Conservation (phyloP, 805 yeast species). For the Hanseniaspora clermontiae region DNA sequence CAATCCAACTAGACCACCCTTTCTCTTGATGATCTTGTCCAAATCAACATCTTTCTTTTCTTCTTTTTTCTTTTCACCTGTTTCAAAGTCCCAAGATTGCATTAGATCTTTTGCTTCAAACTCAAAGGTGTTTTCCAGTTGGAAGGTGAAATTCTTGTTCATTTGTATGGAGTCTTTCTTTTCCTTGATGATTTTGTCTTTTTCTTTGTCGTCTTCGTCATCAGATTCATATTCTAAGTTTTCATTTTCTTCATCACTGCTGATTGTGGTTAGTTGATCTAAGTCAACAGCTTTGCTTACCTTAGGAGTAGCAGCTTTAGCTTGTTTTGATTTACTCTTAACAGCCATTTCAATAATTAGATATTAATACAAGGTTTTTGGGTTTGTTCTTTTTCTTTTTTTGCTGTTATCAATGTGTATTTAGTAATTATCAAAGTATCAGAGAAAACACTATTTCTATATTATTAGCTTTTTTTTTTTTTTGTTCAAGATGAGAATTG, state of each 20-base stretch:
- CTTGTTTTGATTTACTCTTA: not conserved
- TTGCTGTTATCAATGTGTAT: too few relatives aligned
- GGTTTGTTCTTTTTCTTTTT: not conserved
- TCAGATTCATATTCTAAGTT: conserved; percentile 41
- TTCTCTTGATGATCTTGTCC: conserved; percentile 74
- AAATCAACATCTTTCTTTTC: conserved; percentile 57
- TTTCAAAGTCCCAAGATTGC: conserved; percentile 77
- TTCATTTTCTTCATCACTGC: conserved; percentile 59
- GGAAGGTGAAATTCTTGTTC: conserved; percentile 63
- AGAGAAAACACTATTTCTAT: too few relatives aligned
- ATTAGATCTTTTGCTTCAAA: conserved; percentile 31
- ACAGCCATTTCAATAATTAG: not conserved
- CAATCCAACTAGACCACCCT: conserved; percentile 58
- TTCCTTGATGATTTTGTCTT: conserved; percentile 20
- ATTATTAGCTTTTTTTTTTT: not conserved
- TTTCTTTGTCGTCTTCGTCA: conserved; percentile 22
- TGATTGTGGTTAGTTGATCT: conserved; percentile 57
- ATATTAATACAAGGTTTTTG: not conserved
- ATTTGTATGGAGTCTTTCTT: conserved; percentile 33
- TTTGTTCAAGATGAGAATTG: not conserved
- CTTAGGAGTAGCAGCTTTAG: not conserved
- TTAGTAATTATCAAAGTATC: too few relatives aligned
- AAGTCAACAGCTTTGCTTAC: conserved; percentile 31
- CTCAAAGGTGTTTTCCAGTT: conserved; percentile 45
- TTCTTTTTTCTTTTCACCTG: conserved; percentile 23